Evolutionary conservation across 805 yeast species (phyloP), one percentile per base, ranked within the genome.

Genomic region (Naumovozyma castellii): DNA sequence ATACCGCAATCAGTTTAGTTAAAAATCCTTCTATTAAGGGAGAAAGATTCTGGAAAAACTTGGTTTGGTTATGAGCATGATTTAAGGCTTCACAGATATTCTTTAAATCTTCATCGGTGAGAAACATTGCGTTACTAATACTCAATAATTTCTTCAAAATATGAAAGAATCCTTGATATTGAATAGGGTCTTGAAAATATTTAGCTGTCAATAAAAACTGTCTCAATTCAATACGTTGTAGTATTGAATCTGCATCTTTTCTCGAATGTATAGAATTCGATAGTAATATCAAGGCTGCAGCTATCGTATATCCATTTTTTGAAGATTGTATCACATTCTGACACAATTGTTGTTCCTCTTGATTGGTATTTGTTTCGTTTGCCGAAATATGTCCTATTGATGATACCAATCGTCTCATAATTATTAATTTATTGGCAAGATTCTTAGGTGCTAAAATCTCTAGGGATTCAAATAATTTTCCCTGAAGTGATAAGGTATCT

Each of bases 141-240:
- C 49, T 56, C 9, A 61, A 14, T 12, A 54, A 36, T 43, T 61
- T 61, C 32, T 45, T 55, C 4, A 51, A 25, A 13, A 58, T 39
- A 40, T 56, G 61, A 5, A 61, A 37, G 30, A 50, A 51, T 1
- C 65, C 63, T 43, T 59, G 64, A 31, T 43, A 56, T 38, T 57
- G 57, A 42, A 58, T 43, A 4, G 64, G 64, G 36, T 61, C 66
- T 18, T 41, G 48, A 10, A 60, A 40, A 5, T 31, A 37, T 5
- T 34, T 25, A 4, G 47, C 41, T 5, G 36, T 36, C 1, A 38
- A n/a, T 3, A 56, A 45, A 2, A 60, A 14, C 8, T 46, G 28
- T 6, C 43, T 43, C 5, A 50, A 25, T 2, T 48, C 18, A 10
- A 57, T 30, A 5, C 36, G 14, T 4, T 48, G 34, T 17, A 43